A percentile compares a stretch with the other conserved stretches of the same genome.
phyloP scores from a whole-genome alignment of 1,284 basidiomycete species.

The Ustilago tritici region DNA sequence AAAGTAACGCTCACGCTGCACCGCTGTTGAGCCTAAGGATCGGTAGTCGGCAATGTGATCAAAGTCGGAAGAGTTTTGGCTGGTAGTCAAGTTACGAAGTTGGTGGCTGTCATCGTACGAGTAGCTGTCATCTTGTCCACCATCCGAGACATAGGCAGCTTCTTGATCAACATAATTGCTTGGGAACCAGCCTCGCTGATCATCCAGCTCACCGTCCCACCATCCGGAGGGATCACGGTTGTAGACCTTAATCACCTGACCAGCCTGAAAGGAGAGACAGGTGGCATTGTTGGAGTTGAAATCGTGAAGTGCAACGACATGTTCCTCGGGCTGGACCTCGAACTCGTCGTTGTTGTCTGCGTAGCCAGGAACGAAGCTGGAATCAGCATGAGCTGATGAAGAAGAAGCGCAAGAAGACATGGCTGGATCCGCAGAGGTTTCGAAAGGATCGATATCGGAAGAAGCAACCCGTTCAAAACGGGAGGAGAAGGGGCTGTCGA shows the following conservation, averaged over 20 bases:
- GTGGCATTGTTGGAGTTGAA: conserved; percentile 70
- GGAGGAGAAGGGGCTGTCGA: conserved; percentile 27
- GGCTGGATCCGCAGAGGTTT: conserved; percentile 4
- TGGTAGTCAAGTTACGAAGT: conserved; percentile 20
- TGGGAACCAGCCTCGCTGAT: conserved; percentile 90
- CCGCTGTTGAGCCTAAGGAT: not conserved
- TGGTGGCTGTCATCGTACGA: conserved; percentile 25
- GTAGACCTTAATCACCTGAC: conserved; percentile 89
- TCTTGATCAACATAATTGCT: conserved; percentile 73
- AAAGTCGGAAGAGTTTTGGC: conserved; percentile 25
- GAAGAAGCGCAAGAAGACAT: conserved; percentile 31
- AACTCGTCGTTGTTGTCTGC: conserved; percentile 26
- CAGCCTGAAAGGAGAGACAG: conserved; percentile 87
- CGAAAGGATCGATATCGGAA: conserved; percentile 8
- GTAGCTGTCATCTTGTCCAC: conserved; percentile 34
- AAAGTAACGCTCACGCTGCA: conserved; percentile 35
- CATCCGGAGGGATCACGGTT: conserved; percentile 90
- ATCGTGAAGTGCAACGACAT: conserved; percentile 70
- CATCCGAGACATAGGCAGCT: conserved; percentile 47
- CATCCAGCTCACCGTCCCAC: conserved; percentile 94
- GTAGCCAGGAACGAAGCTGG: conserved; percentile 22
- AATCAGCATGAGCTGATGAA: conserved; percentile 20
- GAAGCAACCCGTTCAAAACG: conserved; percentile 32
- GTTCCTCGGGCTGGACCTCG: conserved; percentile 54
- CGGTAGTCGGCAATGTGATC: conserved; percentile 26